Base-by-base conservation (phyloP, 129 eudicot genomes). In the Artemisia tridentata region DNA sequence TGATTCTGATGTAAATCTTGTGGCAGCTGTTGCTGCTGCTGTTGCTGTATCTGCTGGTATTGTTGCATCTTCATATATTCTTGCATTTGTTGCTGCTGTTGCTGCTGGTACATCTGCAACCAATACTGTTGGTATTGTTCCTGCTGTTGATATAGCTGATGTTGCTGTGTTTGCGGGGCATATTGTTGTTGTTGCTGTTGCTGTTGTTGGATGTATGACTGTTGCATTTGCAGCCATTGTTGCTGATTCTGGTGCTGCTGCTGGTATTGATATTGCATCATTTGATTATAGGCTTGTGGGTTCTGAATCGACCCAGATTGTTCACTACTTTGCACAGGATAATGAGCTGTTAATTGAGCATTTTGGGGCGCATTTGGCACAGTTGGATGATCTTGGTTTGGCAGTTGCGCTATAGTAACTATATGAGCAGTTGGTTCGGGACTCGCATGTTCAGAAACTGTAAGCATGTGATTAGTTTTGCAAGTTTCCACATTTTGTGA, bases 261-360 rank as follows among this genome's bases (percentile, higher is more conserved):
- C 49, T 86, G 86, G 23, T 86, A 85, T 55, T 88, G 82, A 78
- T 81, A 79, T 59, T 86, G 91, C 79, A 76, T 72, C 82, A 85
- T 86, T 62, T 86, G 96, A 74, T 79, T 81, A 71, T 79, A 74
- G 18, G 78, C 57, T 63, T 83, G 84, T 75, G 43, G 76, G 66
- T 77, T 70, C 72, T 80, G 86, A 41, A 72, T 15, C 56, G 53
- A 64, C 57, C 77, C 84, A 46, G 71, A 45, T 45, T 70, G 84
- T 79, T 76, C 93, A 65, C 73, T 75, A 80, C 72, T 78, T 75
- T 71, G 88, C 59, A 68, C 50, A 25, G 80, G 66, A 68, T 69
- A 70, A 73, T 71, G 83, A 27, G 49, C 49, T 69, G 63, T 62
- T 9, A 61, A 79, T 47, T 79, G 53, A 79, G 34, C 75, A 16